Percentiles rank a stretch among this genome's conserved stretches.
Conservation (phyloP, 1,284 basidiomycete genomes). For the Papiliotrema laurentii region DNA sequence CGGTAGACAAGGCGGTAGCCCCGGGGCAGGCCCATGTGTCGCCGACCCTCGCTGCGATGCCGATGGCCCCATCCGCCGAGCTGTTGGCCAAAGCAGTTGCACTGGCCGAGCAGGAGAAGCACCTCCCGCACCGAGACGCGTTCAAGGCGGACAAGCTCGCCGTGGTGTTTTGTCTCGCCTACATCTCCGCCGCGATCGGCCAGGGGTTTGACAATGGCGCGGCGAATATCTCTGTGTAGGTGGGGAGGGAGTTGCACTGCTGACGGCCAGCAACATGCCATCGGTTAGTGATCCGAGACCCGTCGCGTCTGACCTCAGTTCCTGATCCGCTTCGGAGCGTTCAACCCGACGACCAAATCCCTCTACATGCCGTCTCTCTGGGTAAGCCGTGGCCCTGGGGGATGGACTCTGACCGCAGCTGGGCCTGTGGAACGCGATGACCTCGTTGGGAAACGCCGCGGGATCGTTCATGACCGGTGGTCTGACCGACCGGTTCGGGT, state of each 20-base stretch:
- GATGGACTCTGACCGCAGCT: neutral
- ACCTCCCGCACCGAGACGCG: neutral
- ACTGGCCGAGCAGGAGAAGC: conserved; percentile 1
- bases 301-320: too few species aligned
- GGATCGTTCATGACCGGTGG: neutral
- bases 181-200: neutral
- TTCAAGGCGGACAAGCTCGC: neutral
- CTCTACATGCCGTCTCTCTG: conserved; percentile 1
- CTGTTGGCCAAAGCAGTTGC: neutral
- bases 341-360: neutral
- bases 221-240: conserved; percentile 1
- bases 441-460: neutral
- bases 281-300: too few species aligned
- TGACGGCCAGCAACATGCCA: conserved; percentile 1
- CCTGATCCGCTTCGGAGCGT: conserved; percentile 1
- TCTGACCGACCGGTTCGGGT: conserved; percentile 2
- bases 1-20: neutral
- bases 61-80: neutral
- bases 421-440: neutral
- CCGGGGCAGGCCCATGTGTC: neutral
- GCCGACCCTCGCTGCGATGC: neutral
- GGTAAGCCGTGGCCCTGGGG: neutral
- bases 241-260: neutral
- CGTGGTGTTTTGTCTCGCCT: conserved; percentile 1
- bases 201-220: conserved; percentile 3